Conservation (phyloP, 106 monocot genomes). For the Dendrobium officinale region DNA sequence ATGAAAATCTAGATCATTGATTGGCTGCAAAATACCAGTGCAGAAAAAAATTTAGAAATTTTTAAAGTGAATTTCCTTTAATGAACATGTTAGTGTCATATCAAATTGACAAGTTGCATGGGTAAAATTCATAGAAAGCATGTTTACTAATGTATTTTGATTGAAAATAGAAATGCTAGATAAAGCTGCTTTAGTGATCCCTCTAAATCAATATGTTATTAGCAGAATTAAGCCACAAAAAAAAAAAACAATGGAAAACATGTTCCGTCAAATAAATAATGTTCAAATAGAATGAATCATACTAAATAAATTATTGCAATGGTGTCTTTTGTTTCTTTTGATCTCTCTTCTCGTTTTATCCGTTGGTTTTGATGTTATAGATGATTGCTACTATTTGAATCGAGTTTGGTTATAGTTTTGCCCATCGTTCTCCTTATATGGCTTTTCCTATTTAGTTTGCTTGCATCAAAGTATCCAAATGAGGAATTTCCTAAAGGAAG, state of each 20-base stretch:
- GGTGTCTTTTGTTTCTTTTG: no score
- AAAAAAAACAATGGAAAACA: not conserved
- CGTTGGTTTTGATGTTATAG: no score
- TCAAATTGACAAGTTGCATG: no score
- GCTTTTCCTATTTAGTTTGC: no score
- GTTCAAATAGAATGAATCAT: not conserved
- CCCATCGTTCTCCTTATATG: no score
- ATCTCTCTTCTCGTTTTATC: no score
- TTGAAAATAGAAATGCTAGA: not conserved
- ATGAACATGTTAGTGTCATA: not conserved
- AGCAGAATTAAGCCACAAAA: not conserved
- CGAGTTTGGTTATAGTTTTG: no score
- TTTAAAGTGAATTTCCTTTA: not conserved
- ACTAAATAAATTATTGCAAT: not conserved
- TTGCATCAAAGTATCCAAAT: no score
- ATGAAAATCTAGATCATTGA: slow-evolving; percentile 98
- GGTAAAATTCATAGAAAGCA: not conserved
- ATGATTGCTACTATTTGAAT: no score
- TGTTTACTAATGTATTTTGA: not conserved
- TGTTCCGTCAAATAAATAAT: not conserved
- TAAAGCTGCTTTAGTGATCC: not conserved
- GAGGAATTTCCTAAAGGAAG: no score
- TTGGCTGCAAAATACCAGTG: slow-evolving; percentile 54
- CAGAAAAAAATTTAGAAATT: not conserved
- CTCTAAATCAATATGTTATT: not conserved